These are phyloP conservation scores for Pedinophyceae sp. DNA, from an alignment of 139 green algal genomes.

Conservation along the genomic window DNA sequence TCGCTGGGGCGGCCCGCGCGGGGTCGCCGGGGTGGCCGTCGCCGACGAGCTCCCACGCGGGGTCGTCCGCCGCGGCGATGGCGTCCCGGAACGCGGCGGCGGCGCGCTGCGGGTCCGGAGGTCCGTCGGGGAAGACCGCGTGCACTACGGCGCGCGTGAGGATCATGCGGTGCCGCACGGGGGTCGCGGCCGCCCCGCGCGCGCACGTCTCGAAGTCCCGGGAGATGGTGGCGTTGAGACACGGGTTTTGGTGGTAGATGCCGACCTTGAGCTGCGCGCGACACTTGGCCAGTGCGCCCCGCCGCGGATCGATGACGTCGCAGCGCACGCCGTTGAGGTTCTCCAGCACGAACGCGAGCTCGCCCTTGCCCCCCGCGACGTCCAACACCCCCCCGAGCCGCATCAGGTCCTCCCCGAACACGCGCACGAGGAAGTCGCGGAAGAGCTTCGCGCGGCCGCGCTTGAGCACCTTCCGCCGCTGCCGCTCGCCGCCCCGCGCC, in stretches of 20 bases:
- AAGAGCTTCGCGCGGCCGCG: no score
- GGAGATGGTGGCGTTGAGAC: constrained; percentile 10
- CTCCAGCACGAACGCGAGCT: constrained; percentile 32
- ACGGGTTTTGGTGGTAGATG: constrained; percentile 16
- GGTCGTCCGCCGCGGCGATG: no score
- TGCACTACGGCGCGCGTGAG: constrained; percentile 9
- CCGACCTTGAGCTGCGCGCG: constrained; percentile 14
- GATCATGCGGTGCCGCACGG: constrained; percentile 17
- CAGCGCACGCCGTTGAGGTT: constrained; percentile 22
- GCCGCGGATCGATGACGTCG: constrained; percentile 29
- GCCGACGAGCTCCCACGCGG: no score
- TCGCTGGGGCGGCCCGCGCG: no score
- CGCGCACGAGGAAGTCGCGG: constrained; percentile 26
- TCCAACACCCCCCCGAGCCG: constrained; percentile 25
- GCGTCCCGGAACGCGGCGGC: no score
- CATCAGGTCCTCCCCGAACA: constrained; percentile 14
- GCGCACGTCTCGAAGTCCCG: not conserved
- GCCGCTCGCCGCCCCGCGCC: no score
- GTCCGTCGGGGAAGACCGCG: no score
- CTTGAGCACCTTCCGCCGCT: not conserved
- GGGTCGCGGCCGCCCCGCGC: not conserved
- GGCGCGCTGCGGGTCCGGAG: no score
- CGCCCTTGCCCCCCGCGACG: constrained; percentile 30
- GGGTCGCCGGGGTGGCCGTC: no score
- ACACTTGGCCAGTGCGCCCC: constrained; percentile 15